A percentile compares a stretch with the other conserved stretches of the same genome.
These are phyloP conservation scores for Vanderwaltozyma tropicalis DNA, from an alignment of 805 yeast species.

Conservation along the genomic window DNA sequence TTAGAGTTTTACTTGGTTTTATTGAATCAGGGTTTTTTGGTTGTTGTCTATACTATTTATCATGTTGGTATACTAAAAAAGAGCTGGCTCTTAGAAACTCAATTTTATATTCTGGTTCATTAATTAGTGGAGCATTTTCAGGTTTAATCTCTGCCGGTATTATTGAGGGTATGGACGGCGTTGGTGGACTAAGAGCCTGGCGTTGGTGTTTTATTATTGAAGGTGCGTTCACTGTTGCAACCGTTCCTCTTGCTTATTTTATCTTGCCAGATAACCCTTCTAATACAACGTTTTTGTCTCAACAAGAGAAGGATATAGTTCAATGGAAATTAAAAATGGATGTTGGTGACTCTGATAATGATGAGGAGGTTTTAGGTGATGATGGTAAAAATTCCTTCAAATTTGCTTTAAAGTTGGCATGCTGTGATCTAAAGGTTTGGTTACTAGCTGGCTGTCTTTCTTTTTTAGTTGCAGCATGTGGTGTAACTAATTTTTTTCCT, in stretches of 20 bases:
- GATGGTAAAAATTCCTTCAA: conserved; percentile 20
- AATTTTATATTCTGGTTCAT: conserved; percentile 40
- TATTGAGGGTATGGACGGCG: conserved; percentile 35
- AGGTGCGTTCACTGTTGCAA: conserved; percentile 34
- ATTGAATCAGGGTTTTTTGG: conserved; percentile 36
- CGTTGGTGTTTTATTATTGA: conserved; percentile 42
- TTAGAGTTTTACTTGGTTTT: conserved; percentile 41
- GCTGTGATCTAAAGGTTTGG: conserved; percentile 24
- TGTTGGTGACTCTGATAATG: conserved; percentile 28
- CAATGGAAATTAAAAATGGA: conserved; percentile 28
- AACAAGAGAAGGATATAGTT: conserved; percentile 32
- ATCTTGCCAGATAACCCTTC: conserved; percentile 33
- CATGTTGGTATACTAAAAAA: conserved; percentile 45
- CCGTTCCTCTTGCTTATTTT: conserved; percentile 29
- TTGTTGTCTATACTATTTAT: conserved; percentile 39
- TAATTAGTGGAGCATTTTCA: conserved; percentile 42
- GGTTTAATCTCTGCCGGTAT: conserved; percentile 49
- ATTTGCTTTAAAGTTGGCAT: conserved; percentile 25
- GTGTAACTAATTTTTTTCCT: conserved; percentile 53
- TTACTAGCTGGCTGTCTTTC: conserved; percentile 35
- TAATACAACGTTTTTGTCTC: conserved; percentile 31
- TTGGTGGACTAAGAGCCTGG: conserved; percentile 43
- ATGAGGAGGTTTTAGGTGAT: conserved; percentile 21
- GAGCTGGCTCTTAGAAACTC: conserved; percentile 43
- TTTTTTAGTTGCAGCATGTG: conserved; percentile 45